phyloP scores from a whole-genome alignment of 2,329 filamentous ascomycete genomes.

The Corynespora cassiicola region DNA sequence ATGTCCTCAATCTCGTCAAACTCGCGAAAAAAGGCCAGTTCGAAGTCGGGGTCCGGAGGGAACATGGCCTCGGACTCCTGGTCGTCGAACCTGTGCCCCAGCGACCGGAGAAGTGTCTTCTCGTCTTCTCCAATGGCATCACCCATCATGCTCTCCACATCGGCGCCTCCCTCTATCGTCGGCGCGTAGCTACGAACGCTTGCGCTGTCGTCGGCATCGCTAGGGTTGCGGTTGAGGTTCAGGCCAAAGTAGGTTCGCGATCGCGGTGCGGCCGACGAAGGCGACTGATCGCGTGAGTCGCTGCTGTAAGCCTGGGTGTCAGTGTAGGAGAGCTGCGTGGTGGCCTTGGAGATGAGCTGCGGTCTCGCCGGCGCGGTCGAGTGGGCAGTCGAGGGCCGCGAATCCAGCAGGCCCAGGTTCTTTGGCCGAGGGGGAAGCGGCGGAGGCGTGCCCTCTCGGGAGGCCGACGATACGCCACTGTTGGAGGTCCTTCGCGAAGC shows the following conservation, averaged over 20 bases:
- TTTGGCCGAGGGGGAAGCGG: slow-evolving; percentile 63
- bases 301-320: slow-evolving; percentile 79
- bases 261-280: slow-evolving; percentile 40
- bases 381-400: slow-evolving; percentile 47
- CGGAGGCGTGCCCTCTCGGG: slow-evolving; percentile 57
- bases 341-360: slow-evolving; percentile 68
- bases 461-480: slow-evolving; percentile 29
- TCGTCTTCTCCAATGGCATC: slow-evolving; percentile 70
- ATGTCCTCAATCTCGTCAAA: slow-evolving; percentile 76
- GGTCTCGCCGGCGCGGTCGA: slow-evolving; percentile 50
- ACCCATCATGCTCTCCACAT: slow-evolving; percentile 82
- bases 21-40: slow-evolving; percentile 75
- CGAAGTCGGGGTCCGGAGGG: slow-evolving; percentile 54
- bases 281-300: slow-evolving; percentile 31
- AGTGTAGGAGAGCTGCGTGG: slow-evolving; percentile 82
- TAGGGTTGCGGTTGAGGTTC: slow-evolving; percentile 53
- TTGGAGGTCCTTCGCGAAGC: slow-evolving; percentile 31
- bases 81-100: slow-evolving; percentile 64
- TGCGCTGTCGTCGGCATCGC: slow-evolving; percentile 67
- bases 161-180: slow-evolving; percentile 67
- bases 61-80: slow-evolving; percentile 62
- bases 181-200: slow-evolving; percentile 73
- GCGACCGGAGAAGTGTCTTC: slow-evolving; percentile 72
- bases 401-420: slow-evolving; percentile 36
- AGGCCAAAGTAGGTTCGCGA: slow-evolving; percentile 48